Evolutionary conservation across 2,329 filamentous ascomycete genomes (phyloP).

Genomic region (Ascochyta lentis): DNA sequence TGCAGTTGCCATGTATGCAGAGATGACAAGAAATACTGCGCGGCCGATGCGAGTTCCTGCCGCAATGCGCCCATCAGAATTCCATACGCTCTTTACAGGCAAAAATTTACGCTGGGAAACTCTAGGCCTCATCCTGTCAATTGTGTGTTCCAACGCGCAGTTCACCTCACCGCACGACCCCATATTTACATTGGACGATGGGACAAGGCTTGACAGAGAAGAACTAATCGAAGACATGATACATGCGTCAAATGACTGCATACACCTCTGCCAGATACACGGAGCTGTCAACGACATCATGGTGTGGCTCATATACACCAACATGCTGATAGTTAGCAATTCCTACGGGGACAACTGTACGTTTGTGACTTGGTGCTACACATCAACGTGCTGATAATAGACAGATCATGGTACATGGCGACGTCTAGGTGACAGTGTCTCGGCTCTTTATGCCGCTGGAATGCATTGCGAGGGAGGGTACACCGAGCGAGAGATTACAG

Average conservation of each 20-base stretch:
- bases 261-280: conserved; percentile 44
- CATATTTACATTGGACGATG: conserved; percentile 40
- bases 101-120: conserved; percentile 46
- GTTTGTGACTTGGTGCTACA: conserved; percentile 4
- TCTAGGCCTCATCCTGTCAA: conserved; percentile 36
- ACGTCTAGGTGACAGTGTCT: conserved; percentile 39
- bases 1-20: conserved; percentile 31
- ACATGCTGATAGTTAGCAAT: conserved; percentile 41
- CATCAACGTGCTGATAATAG: conserved; percentile 5
- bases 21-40: conserved; percentile 43
- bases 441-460: conserved; percentile 39
- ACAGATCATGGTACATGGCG: conserved; percentile 47
- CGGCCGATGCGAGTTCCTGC: conserved; percentile 41
- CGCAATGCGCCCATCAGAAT: conserved; percentile 40
- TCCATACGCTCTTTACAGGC: conserved; percentile 44
- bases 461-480: conserved; percentile 44
- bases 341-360: conserved; percentile 46
- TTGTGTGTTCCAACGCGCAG: conserved; percentile 41
- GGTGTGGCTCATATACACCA: conserved; percentile 42
- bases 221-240: conserved; percentile 45
- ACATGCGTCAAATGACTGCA: conserved; percentile 45
- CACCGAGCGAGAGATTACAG: conserved; percentile 24
- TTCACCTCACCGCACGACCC: conserved; percentile 40
- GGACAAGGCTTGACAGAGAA: conserved; percentile 39
- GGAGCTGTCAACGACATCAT: conserved; percentile 48